Percentiles rank a stretch among this genome's conserved stretches.
These are phyloP conservation scores for Cutaneotrichosporon sp. DNA, from an alignment of 1,284 basidiomycete species.

Conservation along the genomic window DNA sequence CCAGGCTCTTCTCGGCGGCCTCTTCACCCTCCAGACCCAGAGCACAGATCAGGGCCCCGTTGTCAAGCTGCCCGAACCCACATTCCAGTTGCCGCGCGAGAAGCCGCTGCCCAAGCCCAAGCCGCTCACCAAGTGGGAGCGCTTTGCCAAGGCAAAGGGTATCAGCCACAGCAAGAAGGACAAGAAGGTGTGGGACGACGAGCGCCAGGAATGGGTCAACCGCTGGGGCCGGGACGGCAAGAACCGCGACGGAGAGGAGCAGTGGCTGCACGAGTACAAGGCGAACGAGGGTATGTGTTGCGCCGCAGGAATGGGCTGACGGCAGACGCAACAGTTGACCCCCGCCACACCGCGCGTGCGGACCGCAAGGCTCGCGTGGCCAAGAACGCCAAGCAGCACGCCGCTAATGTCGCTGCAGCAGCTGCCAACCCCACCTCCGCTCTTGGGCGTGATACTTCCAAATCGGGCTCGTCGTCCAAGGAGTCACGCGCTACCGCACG, in stretches of 20 bases:
- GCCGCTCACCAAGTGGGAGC: slow-evolving; percentile 92
- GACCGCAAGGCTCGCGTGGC: slow-evolving; percentile 61
- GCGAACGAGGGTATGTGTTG: slow-evolving; percentile 67
- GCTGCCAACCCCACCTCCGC: slow-evolving; percentile 19
- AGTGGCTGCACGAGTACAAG: slow-evolving; percentile 91
- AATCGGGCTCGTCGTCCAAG: slow-evolving; percentile 14
- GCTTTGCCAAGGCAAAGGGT: slow-evolving; percentile 89
- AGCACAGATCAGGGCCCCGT: slow-evolving; percentile 77
- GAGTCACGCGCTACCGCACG: slow-evolving; percentile 40
- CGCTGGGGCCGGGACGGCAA: slow-evolving; percentile 88
- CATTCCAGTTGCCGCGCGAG: slow-evolving; percentile 73
- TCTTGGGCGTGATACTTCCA: slow-evolving; percentile 13
- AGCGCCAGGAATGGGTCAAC: slow-evolving; percentile 85
- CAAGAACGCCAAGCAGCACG: slow-evolving; percentile 62
- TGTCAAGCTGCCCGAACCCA: slow-evolving; percentile 71
- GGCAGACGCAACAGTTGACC: slow-evolving; percentile 65
- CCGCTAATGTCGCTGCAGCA: slow-evolving; percentile 72
- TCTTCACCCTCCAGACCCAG: slow-evolving; percentile 73
- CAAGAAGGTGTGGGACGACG: slow-evolving; percentile 88
- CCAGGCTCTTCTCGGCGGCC: slow-evolving; percentile 70
- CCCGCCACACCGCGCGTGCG: slow-evolving; percentile 72
- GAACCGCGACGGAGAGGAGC: slow-evolving; percentile 80
- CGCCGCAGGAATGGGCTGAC: neutral
- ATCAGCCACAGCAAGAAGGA: slow-evolving; percentile 78
- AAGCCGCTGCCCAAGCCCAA: slow-evolving; percentile 92